Conservation (phyloP, 2,329 filamentous ascomycete species). For the Xylaria digitata region DNA sequence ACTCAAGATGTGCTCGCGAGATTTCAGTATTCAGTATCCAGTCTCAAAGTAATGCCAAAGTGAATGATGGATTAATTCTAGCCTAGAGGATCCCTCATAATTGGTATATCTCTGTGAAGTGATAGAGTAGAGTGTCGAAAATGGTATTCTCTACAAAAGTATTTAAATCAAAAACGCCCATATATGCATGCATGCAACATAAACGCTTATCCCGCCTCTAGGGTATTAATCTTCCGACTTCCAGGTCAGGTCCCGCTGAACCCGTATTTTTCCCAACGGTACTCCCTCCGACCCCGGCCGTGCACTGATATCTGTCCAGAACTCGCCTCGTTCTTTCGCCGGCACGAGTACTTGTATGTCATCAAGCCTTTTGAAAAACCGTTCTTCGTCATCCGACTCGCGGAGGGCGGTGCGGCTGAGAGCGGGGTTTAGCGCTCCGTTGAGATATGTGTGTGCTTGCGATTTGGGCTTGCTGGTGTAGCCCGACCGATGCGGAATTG, state of each 20-base stretch:
- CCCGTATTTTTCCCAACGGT: slow-evolving; percentile 30
- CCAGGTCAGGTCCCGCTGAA: slow-evolving; percentile 39
- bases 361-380: slow-evolving; percentile 33
- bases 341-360: slow-evolving; percentile 35
- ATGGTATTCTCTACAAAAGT: slow-evolving; percentile 11
- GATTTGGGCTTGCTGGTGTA: slow-evolving; percentile 32
- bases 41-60: neutral
- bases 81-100: neutral
- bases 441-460: slow-evolving; percentile 16
- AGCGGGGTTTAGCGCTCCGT: neutral
- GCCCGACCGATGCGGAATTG: slow-evolving; percentile 27
- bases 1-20: neutral
- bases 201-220: slow-evolving; percentile 16
- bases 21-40: slow-evolving; percentile 2
- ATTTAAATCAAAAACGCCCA: slow-evolving; percentile 25
- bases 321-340: slow-evolving; percentile 31
- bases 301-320: slow-evolving; percentile 38
- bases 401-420: slow-evolving; percentile 28
- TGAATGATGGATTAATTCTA: neutral
- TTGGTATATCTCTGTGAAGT: neutral
- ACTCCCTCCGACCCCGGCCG: slow-evolving; percentile 28
- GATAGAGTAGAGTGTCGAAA: slow-evolving; percentile 12
- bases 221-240: slow-evolving; percentile 31
- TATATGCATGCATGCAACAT: slow-evolving; percentile 23
- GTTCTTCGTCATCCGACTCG: slow-evolving; percentile 37